These are phyloP conservation scores for Malus fusca DNA, from an alignment of 306 rosid species.

Conservation along the genomic window DNA sequence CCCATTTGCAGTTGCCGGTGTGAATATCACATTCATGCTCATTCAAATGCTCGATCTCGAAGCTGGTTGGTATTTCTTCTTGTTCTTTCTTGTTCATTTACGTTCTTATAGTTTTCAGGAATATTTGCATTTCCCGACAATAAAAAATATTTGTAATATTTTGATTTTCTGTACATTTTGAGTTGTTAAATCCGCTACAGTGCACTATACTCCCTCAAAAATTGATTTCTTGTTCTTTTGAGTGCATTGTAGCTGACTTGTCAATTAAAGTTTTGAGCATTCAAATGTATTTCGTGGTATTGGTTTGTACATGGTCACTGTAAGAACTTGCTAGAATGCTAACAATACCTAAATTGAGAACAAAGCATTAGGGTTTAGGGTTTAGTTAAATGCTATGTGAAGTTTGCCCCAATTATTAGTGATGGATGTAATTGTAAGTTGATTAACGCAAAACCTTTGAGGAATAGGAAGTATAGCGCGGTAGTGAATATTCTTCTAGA, in stretches of 20 bases:
- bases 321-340: no score
- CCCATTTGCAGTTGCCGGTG: conserved; percentile 99
- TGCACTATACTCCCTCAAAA: not conserved
- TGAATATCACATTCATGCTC: conserved; percentile 96
- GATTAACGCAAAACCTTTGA: not conserved
- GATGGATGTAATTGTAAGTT: not conserved
- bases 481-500: not conserved
- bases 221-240: not conserved
- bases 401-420: not conserved
- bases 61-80: conserved; percentile 58
- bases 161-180: not conserved
- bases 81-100: conserved; percentile 5
- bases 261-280: not conserved
- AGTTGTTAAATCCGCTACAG: not conserved
- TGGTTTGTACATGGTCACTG: not conserved
- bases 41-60: conserved; percentile 98
- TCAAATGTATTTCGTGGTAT: not conserved
- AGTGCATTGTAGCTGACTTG: not conserved
- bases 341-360: no score
- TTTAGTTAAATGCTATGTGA: not conserved
- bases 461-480: not conserved
- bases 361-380: no score
- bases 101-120: not conserved
- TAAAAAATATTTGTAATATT: not conserved
- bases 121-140: not conserved